Evolutionary conservation across 2,329 filamentous ascomycete genomes (phyloP).

Genomic region (Aspergillus niger): DNA sequence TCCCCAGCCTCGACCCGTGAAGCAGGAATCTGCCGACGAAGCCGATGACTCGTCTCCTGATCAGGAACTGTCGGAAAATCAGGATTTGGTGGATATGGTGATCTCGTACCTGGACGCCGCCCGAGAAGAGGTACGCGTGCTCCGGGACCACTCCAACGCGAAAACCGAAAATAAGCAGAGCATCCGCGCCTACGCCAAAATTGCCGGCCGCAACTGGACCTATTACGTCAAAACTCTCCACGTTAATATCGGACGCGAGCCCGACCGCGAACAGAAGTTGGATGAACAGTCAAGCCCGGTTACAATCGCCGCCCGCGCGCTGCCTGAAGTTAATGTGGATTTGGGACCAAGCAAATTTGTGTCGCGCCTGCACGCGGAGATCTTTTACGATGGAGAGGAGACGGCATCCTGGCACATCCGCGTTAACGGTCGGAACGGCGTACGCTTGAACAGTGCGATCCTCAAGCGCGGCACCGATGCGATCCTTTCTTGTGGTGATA

Average conservation of each 20-base stretch:
- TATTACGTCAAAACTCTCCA: conserved; percentile 54
- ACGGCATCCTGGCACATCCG: conserved; percentile 73
- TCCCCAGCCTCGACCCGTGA: conserved; percentile 34
- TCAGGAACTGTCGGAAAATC: conserved; percentile 43
- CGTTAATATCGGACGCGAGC: conserved; percentile 53
- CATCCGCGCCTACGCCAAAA: conserved; percentile 54
- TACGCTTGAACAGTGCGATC: conserved; percentile 75
- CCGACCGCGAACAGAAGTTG: conserved; percentile 47
- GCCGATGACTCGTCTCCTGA: conserved; percentile 46
- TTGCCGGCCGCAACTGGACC: conserved; percentile 54
- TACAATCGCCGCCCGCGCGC: conserved; percentile 45
- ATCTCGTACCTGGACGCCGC: conserved; percentile 49
- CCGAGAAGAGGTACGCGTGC: conserved; percentile 48
- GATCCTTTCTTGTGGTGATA: conserved; percentile 77
- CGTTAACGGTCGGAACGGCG: conserved; percentile 88
- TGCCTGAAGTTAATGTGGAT: conserved; percentile 74
- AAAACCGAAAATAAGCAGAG: conserved; percentile 50
- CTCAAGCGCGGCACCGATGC: conserved; percentile 68
- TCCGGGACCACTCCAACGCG: conserved; percentile 48
- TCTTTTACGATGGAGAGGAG: conserved; percentile 70
- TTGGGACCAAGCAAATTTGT: conserved; percentile 81
- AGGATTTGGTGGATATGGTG: conserved; percentile 51
- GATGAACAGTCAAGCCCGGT: conserved; percentile 51
- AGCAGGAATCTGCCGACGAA: conserved; percentile 44
- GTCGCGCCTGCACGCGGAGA: conserved; percentile 73